A percentile compares a stretch with the other conserved stretches of the same genome.
Evolutionary conservation across 352 stramenopile species (phyloP).

Genomic region (Globisporangium solare): DNA sequence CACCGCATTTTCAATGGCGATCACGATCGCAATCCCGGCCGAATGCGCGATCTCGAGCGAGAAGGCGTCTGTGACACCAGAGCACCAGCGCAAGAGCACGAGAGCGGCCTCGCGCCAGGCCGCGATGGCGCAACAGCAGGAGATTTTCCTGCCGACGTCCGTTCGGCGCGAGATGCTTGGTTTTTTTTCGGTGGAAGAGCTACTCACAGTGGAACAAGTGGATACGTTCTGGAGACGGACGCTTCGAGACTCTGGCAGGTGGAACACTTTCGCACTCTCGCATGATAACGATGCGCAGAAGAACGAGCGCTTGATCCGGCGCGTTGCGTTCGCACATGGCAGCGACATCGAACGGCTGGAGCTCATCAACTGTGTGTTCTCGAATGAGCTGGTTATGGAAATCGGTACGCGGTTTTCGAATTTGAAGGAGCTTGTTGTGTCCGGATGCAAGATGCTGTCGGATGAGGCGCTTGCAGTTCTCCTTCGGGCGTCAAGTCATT

Average conservation of each 20-base stretch:
- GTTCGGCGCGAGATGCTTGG: constrained; percentile 34
- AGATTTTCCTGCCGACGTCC: constrained; percentile 21
- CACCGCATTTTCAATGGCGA: constrained; percentile 4
- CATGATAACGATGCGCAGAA: constrained; percentile 28
- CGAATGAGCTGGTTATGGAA: constrained; percentile 25
- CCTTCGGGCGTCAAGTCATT: constrained; percentile 25
- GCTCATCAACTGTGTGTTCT: constrained; percentile 45
- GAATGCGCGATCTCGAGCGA: constrained; percentile 1
- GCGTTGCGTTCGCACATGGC: constrained; percentile 36
- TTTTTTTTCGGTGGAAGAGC: constrained; percentile 47
- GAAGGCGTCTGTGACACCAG: background rate
- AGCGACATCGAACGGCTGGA: constrained; percentile 29
- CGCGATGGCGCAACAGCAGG: background rate
- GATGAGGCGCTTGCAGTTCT: constrained; percentile 39
- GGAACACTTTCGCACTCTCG: constrained; percentile 25
- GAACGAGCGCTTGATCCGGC: constrained; percentile 21
- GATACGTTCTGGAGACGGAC: constrained; percentile 29
- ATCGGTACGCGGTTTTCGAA: constrained; percentile 25
- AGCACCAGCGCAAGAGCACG: constrained; percentile 1
- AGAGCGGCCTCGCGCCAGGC: background rate
- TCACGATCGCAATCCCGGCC: constrained; percentile 9
- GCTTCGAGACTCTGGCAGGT: constrained; percentile 25
- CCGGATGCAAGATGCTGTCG: constrained; percentile 46
- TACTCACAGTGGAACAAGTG: constrained; percentile 47
- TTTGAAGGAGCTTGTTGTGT: constrained; percentile 44